These are phyloP conservation scores for Alternaria burnsii DNA, from an alignment of 2,329 filamentous ascomycete species.

Conservation along the genomic window DNA sequence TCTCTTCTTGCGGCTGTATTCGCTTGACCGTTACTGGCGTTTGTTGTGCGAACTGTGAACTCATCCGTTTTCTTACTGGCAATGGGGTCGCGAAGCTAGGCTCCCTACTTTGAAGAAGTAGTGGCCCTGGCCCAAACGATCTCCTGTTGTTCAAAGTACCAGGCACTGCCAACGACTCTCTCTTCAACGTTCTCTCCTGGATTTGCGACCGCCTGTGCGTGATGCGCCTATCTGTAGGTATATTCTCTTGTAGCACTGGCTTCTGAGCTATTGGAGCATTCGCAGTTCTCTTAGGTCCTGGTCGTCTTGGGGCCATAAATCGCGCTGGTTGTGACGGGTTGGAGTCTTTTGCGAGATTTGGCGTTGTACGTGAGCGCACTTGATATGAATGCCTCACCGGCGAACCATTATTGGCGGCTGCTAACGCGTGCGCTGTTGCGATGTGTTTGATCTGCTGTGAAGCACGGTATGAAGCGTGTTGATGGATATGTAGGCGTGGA, in stretches of 20 bases:
- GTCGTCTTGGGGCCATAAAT: constrained; percentile 31
- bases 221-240: constrained; percentile 26
- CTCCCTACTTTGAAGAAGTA: constrained; percentile 27
- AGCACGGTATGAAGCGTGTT: constrained; percentile 23
- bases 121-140: constrained; percentile 23
- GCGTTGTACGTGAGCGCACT: constrained; percentile 42
- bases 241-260: constrained; percentile 31
- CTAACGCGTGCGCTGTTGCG: constrained; percentile 26
- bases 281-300: constrained; percentile 19
- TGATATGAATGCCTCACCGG: constrained; percentile 26
- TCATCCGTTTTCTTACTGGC: constrained; percentile 27
- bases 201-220: constrained; percentile 29
- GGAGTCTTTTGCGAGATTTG: constrained; percentile 35
- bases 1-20: constrained; percentile 16
- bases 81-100: constrained; percentile 23
- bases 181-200: constrained; percentile 28
- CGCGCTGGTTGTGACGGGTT: constrained; percentile 18
- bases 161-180: constrained; percentile 29
- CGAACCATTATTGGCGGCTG: constrained; percentile 9
- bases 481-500: constrained; percentile 35
- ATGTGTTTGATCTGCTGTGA: constrained; percentile 30
- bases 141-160: constrained; percentile 21
- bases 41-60: constrained; percentile 24
- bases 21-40: constrained; percentile 34
- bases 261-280: constrained; percentile 19